These are phyloP conservation scores for Suillus fuscotomentosus DNA, from an alignment of 768 basidiomycete species.

Conservation along the genomic window DNA sequence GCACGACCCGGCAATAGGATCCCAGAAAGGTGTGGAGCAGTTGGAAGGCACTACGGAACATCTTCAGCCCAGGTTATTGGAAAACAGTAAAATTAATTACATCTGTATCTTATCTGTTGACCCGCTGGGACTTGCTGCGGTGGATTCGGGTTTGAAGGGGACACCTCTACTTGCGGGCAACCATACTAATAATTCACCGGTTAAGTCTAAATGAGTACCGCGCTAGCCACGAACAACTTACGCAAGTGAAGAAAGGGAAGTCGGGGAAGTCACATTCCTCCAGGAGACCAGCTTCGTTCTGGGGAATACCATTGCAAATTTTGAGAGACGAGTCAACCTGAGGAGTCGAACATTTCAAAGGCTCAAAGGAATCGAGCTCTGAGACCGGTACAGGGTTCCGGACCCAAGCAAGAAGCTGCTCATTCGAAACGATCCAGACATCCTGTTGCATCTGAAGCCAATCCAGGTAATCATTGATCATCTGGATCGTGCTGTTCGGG, in stretches of 20 bases:
- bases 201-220: background rate
- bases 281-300: constrained; percentile 62
- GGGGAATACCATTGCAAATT: constrained; percentile 78
- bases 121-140: constrained; percentile 50
- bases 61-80: constrained; percentile 3
- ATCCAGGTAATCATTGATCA: constrained; percentile 80
- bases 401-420: constrained; percentile 75
- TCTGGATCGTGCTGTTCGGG: constrained; percentile 55
- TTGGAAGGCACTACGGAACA: constrained; percentile 54
- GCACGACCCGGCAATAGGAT: constrained; percentile 66
- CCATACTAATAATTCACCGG: constrained; percentile 58
- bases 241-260: constrained; percentile 80
- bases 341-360: constrained; percentile 66
- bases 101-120: constrained; percentile 47
- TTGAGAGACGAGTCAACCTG: constrained; percentile 48
- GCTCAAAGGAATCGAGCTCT: constrained; percentile 49
- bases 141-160: constrained; percentile 64
- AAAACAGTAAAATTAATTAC: constrained; percentile 37
- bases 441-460: constrained; percentile 74
- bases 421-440: constrained; percentile 74
- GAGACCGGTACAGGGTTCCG: constrained; percentile 63
- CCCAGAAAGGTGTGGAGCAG: constrained; percentile 82
- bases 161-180: constrained; percentile 57
- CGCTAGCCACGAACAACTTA: constrained; percentile 33
- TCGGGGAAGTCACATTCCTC: constrained; percentile 64